Conservation (phyloP, 768 basidiomycete genomes). For the Auriscalpium orientale region DNA sequence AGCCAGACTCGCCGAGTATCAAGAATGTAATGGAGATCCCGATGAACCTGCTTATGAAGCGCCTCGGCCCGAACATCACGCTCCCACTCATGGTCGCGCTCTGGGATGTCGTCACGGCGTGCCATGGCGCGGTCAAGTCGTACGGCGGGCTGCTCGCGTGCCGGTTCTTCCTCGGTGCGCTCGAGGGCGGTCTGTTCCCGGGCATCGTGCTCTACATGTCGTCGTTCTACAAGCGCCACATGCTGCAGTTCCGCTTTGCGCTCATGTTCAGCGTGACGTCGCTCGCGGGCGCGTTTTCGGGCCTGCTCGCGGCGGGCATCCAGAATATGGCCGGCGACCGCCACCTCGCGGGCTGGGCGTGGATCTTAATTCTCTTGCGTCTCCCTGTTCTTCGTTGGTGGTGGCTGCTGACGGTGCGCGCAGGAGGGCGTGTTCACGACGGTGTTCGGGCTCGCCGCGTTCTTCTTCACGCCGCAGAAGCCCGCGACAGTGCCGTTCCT, state of each 20-base stretch:
- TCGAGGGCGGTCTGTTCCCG: too few relatives aligned
- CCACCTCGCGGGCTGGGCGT: constrained; percentile 53
- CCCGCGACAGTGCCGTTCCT: constrained; percentile 44
- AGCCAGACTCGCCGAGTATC: too few relatives aligned
- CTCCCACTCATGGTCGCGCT: constrained; percentile 54
- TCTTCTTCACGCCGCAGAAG: constrained; percentile 39
- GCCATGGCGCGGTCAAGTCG: constrained; percentile 46
- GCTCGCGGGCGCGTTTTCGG: constrained; percentile 54
- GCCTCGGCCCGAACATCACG: constrained; percentile 51
- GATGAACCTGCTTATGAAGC: constrained; percentile 18
- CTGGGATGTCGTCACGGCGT: constrained; percentile 59
- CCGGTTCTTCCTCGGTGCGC: constrained; percentile 42
- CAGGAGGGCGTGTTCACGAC: constrained; percentile 61
- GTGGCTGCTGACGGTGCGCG: too few relatives aligned
- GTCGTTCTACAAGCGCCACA: too few relatives aligned
- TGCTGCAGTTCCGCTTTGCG: too few relatives aligned
- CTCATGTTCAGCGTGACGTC: too few relatives aligned
- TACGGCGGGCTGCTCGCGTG: constrained; percentile 48
- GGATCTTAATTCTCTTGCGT: constrained; percentile 55
- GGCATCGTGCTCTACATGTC: too few relatives aligned
- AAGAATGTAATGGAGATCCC: too few relatives aligned
- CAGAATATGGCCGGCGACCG: constrained; percentile 46
- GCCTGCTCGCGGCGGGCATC: constrained; percentile 55
- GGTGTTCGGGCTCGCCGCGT: constrained; percentile 44
- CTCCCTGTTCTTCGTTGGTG: neutral